phyloP scores from a whole-genome alignment of 2,329 filamentous ascomycete species.

The Arthroderma sp. region DNA sequence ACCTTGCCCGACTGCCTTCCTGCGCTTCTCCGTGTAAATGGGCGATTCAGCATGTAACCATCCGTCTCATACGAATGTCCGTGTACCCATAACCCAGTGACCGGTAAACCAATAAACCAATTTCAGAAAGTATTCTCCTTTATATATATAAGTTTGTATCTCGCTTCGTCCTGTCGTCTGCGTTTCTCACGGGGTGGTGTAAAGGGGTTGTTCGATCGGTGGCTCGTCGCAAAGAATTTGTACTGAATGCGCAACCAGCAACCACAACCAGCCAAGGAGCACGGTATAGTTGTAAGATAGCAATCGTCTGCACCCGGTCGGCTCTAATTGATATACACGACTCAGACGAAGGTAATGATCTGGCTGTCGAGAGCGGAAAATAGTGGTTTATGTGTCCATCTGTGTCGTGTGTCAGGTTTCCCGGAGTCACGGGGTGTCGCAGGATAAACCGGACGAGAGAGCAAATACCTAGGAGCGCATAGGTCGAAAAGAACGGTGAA shows the following conservation, averaged over 20 bases:
- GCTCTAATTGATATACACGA: too few species aligned
- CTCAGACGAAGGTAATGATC: too few species aligned
- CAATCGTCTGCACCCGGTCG: background rate
- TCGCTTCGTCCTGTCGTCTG: background rate
- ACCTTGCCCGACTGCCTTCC: background rate
- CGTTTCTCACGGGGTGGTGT: too few species aligned
- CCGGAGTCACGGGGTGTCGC: background rate
- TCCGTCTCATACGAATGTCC: background rate
- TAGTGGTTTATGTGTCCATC: too few species aligned
- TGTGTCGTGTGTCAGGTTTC: background rate
- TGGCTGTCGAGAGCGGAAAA: too few species aligned
- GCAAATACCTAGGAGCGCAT: background rate
- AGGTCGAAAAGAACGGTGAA: background rate
- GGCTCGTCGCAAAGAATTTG: background rate
- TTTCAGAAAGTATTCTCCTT: background rate
- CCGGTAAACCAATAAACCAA: background rate
- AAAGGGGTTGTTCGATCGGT: background rate
- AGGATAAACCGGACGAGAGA: background rate
- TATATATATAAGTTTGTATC: background rate
- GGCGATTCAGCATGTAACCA: background rate
- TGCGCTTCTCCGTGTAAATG: background rate
- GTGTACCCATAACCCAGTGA: background rate
- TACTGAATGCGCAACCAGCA: background rate
- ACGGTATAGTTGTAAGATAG: background rate
- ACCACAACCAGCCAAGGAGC: background rate